phyloP scores from a whole-genome alignment of 106 monocot species.

The Gastrodia elata region DNA sequence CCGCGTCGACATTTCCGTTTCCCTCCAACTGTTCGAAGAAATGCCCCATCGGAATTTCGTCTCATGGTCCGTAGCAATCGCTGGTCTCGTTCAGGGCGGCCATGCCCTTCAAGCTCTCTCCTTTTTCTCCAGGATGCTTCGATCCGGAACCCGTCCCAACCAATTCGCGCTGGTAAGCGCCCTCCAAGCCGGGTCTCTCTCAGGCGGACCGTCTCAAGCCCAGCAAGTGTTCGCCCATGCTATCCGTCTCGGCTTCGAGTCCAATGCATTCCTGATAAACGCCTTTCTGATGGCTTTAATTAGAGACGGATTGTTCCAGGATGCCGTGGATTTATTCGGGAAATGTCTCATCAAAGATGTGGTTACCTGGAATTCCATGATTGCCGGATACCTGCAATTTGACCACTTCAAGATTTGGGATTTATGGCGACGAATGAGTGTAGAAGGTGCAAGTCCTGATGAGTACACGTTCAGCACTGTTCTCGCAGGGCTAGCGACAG shows the following conservation, averaged over 20 bases:
- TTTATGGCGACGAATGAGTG: constrained; percentile 55
- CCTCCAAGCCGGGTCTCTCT: constrained; percentile 52
- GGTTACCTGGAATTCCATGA: constrained; percentile 82
- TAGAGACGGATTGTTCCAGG: constrained; percentile 23
- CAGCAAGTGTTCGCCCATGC: constrained; percentile 42
- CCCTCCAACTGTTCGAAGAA: constrained; percentile 49
- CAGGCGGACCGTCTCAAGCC: constrained; percentile 2
- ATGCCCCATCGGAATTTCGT: constrained; percentile 59
- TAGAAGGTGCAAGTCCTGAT: constrained; percentile 34
- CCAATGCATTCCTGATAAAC: constrained; percentile 58
- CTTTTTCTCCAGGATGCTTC: constrained; percentile 36
- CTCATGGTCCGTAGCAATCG: constrained; percentile 52
- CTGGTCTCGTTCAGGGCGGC: constrained; percentile 40
- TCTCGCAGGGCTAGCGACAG: constrained; percentile 45
- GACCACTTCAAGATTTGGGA: constrained; percentile 33
- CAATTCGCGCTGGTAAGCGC: constrained; percentile 74
- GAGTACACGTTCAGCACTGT: constrained; percentile 72
- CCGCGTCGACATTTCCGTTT: constrained; percentile 10
- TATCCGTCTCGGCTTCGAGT: constrained; percentile 44
- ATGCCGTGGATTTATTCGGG: constrained; percentile 45
- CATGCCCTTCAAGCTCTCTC: constrained; percentile 28
- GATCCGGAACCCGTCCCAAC: constrained; percentile 28
- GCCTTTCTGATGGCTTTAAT: constrained; percentile 52
- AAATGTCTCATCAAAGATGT: constrained; percentile 29
- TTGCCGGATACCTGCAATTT: constrained; percentile 41